Conservation (phyloP, 495 filamentous ascomycete genomes). For the Recurvomyces mirabilis region DNA sequence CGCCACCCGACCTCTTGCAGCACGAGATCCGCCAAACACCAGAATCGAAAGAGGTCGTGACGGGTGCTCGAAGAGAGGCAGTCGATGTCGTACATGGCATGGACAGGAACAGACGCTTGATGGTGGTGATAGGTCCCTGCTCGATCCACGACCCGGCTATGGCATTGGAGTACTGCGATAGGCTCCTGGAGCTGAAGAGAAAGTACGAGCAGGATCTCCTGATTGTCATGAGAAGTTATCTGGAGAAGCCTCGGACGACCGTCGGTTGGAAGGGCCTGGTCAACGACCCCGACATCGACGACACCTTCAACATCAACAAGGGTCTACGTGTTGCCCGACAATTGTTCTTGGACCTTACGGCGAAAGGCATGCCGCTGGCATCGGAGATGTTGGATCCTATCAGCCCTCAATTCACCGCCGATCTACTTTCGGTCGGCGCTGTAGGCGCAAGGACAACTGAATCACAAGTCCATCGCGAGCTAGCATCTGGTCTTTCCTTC, state of each 20-base stretch:
- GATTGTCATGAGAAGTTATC: conserved; percentile 96
- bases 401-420: conserved; percentile 95
- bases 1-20: conserved; percentile 86
- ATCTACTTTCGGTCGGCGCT: conserved; percentile 81
- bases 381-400: conserved; percentile 99
- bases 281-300: conserved; percentile 98
- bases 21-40: conserved; percentile 79
- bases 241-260: conserved; percentile 97
- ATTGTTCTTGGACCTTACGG: conserved; percentile 88
- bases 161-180: conserved; percentile 87
- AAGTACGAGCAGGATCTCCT: conserved; percentile 83
- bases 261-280: conserved; percentile 99
- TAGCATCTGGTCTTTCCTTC: conserved; percentile 90
- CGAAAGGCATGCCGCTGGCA: conserved; percentile 94
- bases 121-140: conserved; percentile 93
- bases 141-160: conserved; percentile 92
- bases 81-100: conserved; percentile 67
- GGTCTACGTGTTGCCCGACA: conserved; percentile 77
- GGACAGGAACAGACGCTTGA: conserved; percentile 62
- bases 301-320: conserved; percentile 98
- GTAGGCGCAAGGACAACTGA: conserved; percentile 95
- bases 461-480: conserved; percentile 85
- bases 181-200: conserved; percentile 68
- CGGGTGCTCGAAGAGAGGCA: conserved; percentile 69
- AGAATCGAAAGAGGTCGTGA: conserved; percentile 67